Percentiles rank a stretch among this genome's conserved stretches.
These are phyloP conservation scores for Phaffia australis DNA, from an alignment of 768 basidiomycete species.

Conservation along the genomic window DNA sequence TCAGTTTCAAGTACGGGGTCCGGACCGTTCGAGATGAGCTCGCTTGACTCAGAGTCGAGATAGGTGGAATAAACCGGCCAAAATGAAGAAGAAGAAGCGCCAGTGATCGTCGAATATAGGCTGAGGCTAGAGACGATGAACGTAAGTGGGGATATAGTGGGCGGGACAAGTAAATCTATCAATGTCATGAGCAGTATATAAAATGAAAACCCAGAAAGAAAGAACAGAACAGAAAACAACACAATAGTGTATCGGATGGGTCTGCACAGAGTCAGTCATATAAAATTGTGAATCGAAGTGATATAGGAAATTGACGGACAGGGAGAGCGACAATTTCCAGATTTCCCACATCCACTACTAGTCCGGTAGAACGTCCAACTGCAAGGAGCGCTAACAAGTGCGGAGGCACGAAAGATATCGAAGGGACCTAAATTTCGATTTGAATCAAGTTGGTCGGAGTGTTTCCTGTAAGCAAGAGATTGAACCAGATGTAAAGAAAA, in stretches of 20 bases:
- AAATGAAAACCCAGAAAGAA: neutral
- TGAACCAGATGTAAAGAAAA: neutral
- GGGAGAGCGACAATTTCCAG: conserved; percentile 81
- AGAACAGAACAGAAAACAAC: neutral
- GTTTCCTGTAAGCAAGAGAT: neutral
- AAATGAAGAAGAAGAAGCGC: conserved; percentile 70
- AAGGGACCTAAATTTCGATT: conserved; percentile 57
- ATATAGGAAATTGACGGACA: too few species aligned
- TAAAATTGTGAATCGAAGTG: neutral
- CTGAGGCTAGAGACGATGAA: conserved; percentile 74
- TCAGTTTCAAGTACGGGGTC: neutral
- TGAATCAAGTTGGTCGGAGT: neutral
- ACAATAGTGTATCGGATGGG: too few species aligned
- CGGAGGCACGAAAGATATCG: conserved; percentile 82
- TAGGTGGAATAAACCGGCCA: conserved; percentile 70
- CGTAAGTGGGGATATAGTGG: conserved; percentile 72
- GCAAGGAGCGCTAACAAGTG: conserved; percentile 76
- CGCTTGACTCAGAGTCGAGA: conserved; percentile 45
- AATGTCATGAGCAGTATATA: neutral
- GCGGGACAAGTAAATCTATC: conserved; percentile 75
- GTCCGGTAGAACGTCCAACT: conserved; percentile 77
- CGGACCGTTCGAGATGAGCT: neutral
- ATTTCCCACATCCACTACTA: conserved; percentile 87
- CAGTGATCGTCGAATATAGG: conserved; percentile 57
- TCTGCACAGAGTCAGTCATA: too few species aligned